Evolutionary conservation across 257 asterid genomes (phyloP), one percentile per base, ranked within the genome.

Genomic region (Scutellaria barbata): DNA sequence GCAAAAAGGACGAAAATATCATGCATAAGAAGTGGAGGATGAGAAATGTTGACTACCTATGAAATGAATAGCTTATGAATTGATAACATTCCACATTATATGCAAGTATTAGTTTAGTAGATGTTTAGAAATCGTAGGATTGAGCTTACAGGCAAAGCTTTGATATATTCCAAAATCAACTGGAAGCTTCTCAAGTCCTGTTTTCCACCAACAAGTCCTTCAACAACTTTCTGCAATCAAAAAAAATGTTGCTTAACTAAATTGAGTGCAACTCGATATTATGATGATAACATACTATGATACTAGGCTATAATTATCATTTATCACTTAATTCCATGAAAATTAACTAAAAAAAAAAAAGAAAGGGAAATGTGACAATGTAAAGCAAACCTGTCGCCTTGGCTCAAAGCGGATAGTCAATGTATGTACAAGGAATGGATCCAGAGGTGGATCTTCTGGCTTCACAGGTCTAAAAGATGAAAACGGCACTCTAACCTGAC

Each of bases 111-210:
- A 30, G 25, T 65, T 62, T 8, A 48, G 66, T 12, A 46, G 62
- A 30, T 65, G 56, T 18, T 58, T 71, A 20, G 18, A 61, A 50
- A 13, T 17, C 61, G 17, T 16, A 25, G 40, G 66, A 41, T 20
- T 6, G 57, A 63, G 62, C 97, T 84, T 82, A 93, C 98, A 39
- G 98, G 98, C 84, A 93, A 85, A 63, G 98, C 98, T 83, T 93
- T 93, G 63, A 93, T 84, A 70, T 93, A 93, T 76, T 93, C 98
- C 79, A 93, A 74, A 74, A 93, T 90, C 82, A 93, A 83, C 80
- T 93, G 85, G 86, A 93, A 93, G 89, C 90, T 87, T 85, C 98
- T 88, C 85, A 90, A 72, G 86, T 93, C 98, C 81, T 93, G 96
- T 61, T 84, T 82, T 67, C 66, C 77, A 25, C 85, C 89, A 1